These are phyloP conservation scores for Aspergillus oerlinghausenensis DNA, from an alignment of 2,329 filamentous ascomycete species.

Conservation along the genomic window DNA sequence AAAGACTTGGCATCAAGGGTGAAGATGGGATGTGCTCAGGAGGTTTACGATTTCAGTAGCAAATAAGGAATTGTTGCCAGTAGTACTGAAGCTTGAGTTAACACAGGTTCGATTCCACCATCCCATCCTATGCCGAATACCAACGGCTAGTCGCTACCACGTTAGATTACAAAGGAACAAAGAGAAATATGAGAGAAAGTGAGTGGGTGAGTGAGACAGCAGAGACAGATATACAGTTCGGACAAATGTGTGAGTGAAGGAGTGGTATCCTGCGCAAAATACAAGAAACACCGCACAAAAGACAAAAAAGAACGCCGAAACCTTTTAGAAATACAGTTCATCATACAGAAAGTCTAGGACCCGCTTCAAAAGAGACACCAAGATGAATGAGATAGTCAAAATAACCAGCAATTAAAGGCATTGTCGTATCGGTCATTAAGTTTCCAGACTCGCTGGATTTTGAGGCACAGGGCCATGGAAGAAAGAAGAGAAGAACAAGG, in stretches of 20 bases:
- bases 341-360: constrained; percentile 20
- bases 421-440: constrained; percentile 20
- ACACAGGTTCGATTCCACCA: neutral
- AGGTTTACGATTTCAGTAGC: neutral
- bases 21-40: neutral
- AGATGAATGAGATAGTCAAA: neutral
- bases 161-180: constrained; percentile 4
- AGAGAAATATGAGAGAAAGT: constrained; percentile 13
- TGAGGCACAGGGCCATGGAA: neutral
- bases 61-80: neutral
- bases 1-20: neutral
- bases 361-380: constrained; percentile 18
- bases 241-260: constrained; percentile 5
- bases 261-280: constrained; percentile 29
- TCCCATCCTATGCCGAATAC: constrained; percentile 2
- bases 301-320: constrained; percentile 20
- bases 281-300: constrained; percentile 10
- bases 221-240: constrained; percentile 7
- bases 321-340: constrained; percentile 21
- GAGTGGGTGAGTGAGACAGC: constrained; percentile 14
- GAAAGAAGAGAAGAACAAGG: constrained; percentile 10
- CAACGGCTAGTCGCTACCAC: constrained; percentile 1
- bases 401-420: constrained; percentile 12
- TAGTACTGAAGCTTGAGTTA: neutral
- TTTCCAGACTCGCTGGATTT: constrained; percentile 15